These are phyloP conservation scores for Spencermartinsiella ligniputridi DNA, from an alignment of 1,139 yeast genomes.

Conservation along the genomic window DNA sequence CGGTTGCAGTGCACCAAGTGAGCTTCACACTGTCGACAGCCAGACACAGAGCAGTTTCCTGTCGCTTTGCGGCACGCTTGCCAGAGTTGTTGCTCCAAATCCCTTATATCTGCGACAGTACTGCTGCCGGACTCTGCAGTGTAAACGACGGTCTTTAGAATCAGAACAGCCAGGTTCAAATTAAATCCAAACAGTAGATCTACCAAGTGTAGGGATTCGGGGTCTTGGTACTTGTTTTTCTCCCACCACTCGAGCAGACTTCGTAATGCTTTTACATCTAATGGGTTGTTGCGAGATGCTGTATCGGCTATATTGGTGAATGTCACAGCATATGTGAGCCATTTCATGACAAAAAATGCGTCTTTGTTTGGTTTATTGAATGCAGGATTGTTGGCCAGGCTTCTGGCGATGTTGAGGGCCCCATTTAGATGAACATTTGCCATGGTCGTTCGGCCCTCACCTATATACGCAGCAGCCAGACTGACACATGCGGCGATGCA, in stretches of 20 bases:
- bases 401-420: constrained; percentile 13
- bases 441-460: constrained; percentile 9
- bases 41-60: constrained; percentile 7
- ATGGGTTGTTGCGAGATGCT: constrained; percentile 7
- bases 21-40: constrained; percentile 7
- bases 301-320: constrained; percentile 10
- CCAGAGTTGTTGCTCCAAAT: constrained; percentile 10
- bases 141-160: constrained; percentile 11
- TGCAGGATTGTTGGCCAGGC: constrained; percentile 11
- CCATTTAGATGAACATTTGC: constrained; percentile 15
- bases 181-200: constrained; percentile 16
- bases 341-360: constrained; percentile 15
- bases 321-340: constrained; percentile 14
- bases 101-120: constrained; percentile 5
- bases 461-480: constrained; percentile 12
- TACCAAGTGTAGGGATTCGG: constrained; percentile 12
- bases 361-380: constrained; percentile 5
- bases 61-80: constrained; percentile 3
- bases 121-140: constrained; percentile 4
- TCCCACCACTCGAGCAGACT: constrained; percentile 11
- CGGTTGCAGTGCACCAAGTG: constrained; percentile 14
- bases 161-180: constrained; percentile 10
- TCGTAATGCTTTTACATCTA: background rate
- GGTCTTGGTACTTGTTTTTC: constrained; percentile 9
- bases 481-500: constrained; percentile 15